Conservation (phyloP, 2,329 filamentous ascomycete genomes). For the Alternaria postmessia region DNA sequence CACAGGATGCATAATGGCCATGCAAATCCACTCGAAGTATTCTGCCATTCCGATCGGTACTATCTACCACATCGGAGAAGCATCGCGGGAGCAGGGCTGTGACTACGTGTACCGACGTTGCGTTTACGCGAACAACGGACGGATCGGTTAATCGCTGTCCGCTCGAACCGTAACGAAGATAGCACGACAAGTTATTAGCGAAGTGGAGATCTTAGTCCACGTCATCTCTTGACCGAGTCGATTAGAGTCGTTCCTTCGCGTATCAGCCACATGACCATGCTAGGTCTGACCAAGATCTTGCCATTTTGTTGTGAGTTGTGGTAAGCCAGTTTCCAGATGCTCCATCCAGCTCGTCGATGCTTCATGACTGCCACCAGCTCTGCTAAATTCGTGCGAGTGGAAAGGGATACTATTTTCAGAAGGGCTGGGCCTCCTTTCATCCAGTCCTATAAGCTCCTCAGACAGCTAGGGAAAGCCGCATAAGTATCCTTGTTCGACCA, state of each 20-base stretch:
- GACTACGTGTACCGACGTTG: background rate
- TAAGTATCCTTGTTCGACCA: background rate
- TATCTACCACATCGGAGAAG: background rate
- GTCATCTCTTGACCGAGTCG: background rate
- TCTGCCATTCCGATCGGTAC: background rate
- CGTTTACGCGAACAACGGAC: background rate
- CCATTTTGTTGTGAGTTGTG: background rate
- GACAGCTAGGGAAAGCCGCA: background rate
- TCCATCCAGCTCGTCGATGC: background rate
- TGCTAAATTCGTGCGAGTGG: background rate
- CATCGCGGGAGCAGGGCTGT: background rate
- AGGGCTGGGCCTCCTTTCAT: conserved; percentile 2
- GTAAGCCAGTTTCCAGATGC: background rate
- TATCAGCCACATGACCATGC: background rate
- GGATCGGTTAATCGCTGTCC: background rate
- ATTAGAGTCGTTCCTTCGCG: background rate
- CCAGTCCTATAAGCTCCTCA: conserved; percentile 1
- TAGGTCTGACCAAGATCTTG: background rate
- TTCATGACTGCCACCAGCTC: background rate
- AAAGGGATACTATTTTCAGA: background rate
- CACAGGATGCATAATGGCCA: background rate
- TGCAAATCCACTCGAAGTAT: background rate
- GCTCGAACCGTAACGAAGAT: background rate
- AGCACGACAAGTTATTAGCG: background rate
- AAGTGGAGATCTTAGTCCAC: background rate